Base-by-base conservation (phyloP, 495 filamentous ascomycete species). In the Neurospora sp. region DNA sequence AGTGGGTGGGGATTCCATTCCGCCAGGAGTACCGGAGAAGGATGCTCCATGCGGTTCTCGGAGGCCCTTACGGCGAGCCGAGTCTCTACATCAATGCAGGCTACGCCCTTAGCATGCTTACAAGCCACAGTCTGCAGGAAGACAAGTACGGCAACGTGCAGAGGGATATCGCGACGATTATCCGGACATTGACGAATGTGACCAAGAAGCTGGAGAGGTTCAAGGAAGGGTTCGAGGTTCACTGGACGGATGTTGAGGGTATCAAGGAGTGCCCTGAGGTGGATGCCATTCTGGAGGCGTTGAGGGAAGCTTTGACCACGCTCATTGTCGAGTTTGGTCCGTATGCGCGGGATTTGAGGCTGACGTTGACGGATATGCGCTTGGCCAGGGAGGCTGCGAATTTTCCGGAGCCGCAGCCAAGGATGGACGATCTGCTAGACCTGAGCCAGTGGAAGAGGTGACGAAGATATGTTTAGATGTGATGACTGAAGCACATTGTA, bases 91-190 rank as follows among this genome's bases (percentile, higher is more conserved):
- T 92, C 70, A 89, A 94, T 78, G 92, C 93, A 9, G 87, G 90
- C 40, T 88, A 90, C 72, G 88, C 91, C 1, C 82, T 98, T 45
- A 87, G 88, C 11, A 84, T 83, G 43, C 86, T 99, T 8, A 87
- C 91, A 19, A 85, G 91, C n/a, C 85, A 86, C 48, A 93, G 90
- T 80, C 82, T 98, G 39, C 83, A 83, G 11, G 96, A 99, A 82
- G 96, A 99, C 80, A 85, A 85, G n/a, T 96, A 89, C 76, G 96
- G 96, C 36, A 91, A 92, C 76, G 96, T 97, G 48, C 90, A 95
- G 70, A 86, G 88, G 39, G 90, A 95, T 77, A 88, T 98, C 3
- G 88, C 92, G 7, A 78, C 79, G 9, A 88, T 97, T 39, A 88
- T 98, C 66, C 86, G 89, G 70, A 88, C 89, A 3, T 90, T 94